phyloP scores from a whole-genome alignment of 176 grass and related monocot species.

The Triticum turgidum region DNA sequence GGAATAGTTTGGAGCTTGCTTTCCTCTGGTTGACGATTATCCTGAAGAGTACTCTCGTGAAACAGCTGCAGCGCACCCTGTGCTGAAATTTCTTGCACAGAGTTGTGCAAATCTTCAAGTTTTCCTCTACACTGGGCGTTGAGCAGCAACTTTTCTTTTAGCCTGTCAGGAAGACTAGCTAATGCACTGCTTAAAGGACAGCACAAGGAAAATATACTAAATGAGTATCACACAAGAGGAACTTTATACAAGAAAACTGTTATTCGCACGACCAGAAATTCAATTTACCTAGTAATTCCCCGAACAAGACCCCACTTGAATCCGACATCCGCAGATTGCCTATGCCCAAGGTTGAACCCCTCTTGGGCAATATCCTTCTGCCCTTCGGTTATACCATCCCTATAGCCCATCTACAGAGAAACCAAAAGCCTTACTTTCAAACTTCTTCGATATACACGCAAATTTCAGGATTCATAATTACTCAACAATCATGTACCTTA shows the following conservation, averaged over 20 bases:
- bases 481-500: conserved; percentile 45
- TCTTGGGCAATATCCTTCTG: conserved; percentile 73
- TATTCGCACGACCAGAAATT: not conserved
- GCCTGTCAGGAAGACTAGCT: conserved; percentile 34
- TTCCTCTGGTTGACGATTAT: conserved; percentile 22
- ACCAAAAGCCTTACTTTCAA: not conserved
- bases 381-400: conserved; percentile 80
- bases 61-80: conserved; percentile 41
- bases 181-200: conserved; percentile 34
- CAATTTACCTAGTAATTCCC: conserved; percentile 68
- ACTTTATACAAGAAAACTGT: not conserved
- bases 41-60: conserved; percentile 23
- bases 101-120: conserved; percentile 31
- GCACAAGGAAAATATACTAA: not conserved
- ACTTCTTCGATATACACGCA: not conserved
- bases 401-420: conserved; percentile 70
- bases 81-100: conserved; percentile 39
- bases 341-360: conserved; percentile 77
- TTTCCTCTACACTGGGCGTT: conserved; percentile 31
- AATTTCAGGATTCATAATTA: not conserved
- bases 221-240: not conserved
- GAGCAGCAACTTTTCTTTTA: conserved; percentile 38
- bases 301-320: conserved; percentile 74
- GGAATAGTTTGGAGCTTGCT: conserved; percentile 22
- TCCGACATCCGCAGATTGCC: conserved; percentile 62